Percentiles rank a stretch among this genome's conserved stretches.
These are phyloP conservation scores for Vigna nakashimae DNA, from an alignment of 306 rosid genomes.

Conservation along the genomic window DNA sequence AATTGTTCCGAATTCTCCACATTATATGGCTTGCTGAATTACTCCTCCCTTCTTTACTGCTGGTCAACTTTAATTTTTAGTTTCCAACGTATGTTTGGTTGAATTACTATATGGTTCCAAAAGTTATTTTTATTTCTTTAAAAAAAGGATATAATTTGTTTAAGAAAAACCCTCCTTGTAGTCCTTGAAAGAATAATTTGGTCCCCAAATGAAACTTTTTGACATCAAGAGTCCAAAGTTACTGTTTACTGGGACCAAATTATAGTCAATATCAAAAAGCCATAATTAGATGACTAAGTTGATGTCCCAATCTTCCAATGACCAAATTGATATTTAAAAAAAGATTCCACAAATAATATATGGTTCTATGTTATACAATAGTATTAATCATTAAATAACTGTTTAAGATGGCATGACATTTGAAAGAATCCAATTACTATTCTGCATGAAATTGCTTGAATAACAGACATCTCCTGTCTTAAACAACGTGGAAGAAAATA, in stretches of 20 bases:
- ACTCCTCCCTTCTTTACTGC: neutral
- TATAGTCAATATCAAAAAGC: constrained; percentile 12
- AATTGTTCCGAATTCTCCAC: constrained; percentile 25
- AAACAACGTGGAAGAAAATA: constrained; percentile 26
- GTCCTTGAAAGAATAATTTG: constrained; percentile 19
- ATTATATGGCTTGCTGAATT: neutral
- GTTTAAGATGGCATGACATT: neutral
- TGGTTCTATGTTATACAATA: neutral
- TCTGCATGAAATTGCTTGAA: constrained; percentile 10
- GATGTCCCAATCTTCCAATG: constrained; percentile 3
- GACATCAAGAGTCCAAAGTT: constrained; percentile 16
- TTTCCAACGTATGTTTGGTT: constrained; percentile 10
- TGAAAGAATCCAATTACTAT: neutral
- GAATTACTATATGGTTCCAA: neutral
- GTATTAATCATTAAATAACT: neutral
- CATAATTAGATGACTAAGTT: constrained; percentile 11
- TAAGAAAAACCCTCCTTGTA: neutral
- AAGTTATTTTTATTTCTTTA: neutral
- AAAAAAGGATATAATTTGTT: neutral
- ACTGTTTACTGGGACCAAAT: neutral
- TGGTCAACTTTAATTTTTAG: neutral
- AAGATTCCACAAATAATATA: neutral
- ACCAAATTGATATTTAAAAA: constrained; percentile 23
- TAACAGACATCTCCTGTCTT: constrained; percentile 33
- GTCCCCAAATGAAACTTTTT: neutral